These are phyloP conservation scores for Isoetes taiwanensis DNA, from an alignment of 75 land plant species.

Conservation along the genomic window DNA sequence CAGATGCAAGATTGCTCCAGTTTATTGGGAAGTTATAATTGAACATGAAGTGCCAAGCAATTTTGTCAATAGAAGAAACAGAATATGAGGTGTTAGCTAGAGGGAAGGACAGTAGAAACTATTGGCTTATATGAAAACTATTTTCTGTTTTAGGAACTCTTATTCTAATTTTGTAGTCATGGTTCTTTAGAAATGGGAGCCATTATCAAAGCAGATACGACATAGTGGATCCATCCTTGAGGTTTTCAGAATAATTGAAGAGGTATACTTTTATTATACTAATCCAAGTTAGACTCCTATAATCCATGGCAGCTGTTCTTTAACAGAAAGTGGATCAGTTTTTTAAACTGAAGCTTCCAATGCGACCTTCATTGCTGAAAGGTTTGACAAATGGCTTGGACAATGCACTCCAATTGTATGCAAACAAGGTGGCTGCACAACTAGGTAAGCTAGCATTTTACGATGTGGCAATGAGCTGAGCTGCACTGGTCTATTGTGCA, in stretches of 20 bases:
- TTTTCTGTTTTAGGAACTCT: no score
- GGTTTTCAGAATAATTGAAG: conserved; percentile 89
- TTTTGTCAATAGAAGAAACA: no score
- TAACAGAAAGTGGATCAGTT: conserved; percentile 95
- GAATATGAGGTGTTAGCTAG: no score
- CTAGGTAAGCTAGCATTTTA: conserved; percentile 35
- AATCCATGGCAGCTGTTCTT: no score
- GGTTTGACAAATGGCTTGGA: conserved; percentile 72
- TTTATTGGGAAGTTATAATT: no score
- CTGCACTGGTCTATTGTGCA: background rate
- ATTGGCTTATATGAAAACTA: no score
- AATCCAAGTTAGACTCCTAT: no score
- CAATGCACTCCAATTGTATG: conserved; percentile 74
- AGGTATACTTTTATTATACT: conserved; percentile 30
- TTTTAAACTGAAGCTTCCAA: conserved; percentile 76
- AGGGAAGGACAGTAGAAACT: no score
- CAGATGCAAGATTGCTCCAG: no score
- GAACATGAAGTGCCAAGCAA: no score
- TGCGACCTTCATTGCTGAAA: conserved; percentile 56
- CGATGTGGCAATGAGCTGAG: background rate
- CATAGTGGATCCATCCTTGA: conserved; percentile 92
- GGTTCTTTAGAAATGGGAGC: conserved; percentile 59
- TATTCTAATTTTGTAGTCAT: background rate
- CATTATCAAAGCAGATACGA: conserved; percentile 75
- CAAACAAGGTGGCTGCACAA: conserved; percentile 41